Evolutionary conservation across 805 yeast genomes (phyloP).

Genomic region (Pichia cephalocereana): DNA sequence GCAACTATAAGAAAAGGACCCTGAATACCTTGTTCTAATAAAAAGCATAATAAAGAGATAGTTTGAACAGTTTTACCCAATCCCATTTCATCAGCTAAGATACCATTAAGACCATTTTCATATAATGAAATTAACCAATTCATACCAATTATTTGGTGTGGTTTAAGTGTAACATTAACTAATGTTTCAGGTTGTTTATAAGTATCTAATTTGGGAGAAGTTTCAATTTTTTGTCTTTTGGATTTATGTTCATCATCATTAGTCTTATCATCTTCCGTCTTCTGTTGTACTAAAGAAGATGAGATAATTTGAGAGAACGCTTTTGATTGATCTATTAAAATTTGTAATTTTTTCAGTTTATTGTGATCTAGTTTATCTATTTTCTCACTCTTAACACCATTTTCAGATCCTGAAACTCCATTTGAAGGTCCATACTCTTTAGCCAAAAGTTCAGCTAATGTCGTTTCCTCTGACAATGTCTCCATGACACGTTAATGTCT

Average conservation of each 20-base stretch:
- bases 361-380: conserved; percentile 13
- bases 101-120: conserved; percentile 92
- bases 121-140: conserved; percentile 85
- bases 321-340: conserved; percentile 78
- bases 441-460: not conserved
- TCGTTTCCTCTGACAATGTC: not conserved
- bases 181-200: conserved; percentile 44
- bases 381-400: not conserved
- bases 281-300: conserved; percentile 51
- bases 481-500: no score
- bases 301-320: conserved; percentile 81
- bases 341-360: conserved; percentile 59
- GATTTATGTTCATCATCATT: conserved; percentile 13
- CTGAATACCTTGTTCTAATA: conserved; percentile 65
- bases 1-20: conserved; percentile 78
- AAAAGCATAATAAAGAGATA: conserved; percentile 65
- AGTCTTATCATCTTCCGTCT: conserved; percentile 1
- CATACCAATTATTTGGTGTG: conserved; percentile 82
- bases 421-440: not conserved
- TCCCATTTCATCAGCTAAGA: conserved; percentile 97
- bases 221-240: not conserved
- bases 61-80: conserved; percentile 90
- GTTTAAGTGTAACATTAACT: conserved; percentile 56
- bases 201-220: conserved; percentile 2
- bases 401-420: not conserved